Evolutionary conservation across 768 basidiomycete genomes (phyloP).

Genomic region (Leccinellum albellum): DNA sequence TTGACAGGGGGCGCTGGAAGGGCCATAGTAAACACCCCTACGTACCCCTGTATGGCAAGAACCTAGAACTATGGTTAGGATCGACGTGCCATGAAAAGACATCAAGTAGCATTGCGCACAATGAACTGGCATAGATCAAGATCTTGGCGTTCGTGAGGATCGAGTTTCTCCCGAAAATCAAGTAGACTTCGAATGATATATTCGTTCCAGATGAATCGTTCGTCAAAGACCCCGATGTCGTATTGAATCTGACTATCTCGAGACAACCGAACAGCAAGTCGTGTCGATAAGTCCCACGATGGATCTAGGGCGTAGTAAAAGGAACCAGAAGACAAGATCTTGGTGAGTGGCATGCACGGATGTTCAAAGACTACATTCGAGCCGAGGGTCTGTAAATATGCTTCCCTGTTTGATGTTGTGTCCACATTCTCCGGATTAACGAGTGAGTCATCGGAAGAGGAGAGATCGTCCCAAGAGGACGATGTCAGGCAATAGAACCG

Average conservation of each 20-base stretch:
- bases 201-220: slow-evolving; percentile 93
- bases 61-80: slow-evolving; percentile 43
- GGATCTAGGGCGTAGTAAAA: slow-evolving; percentile 89
- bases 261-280: slow-evolving; percentile 67
- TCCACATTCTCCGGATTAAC: slow-evolving; percentile 58
- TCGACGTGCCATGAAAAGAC: slow-evolving; percentile 6
- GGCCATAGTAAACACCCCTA: slow-evolving; percentile 77
- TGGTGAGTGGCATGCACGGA: slow-evolving; percentile 84
- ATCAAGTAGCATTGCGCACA: slow-evolving; percentile 43
- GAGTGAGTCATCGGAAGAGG: slow-evolving; percentile 47
- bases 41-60: slow-evolving; percentile 91
- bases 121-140: slow-evolving; percentile 84
- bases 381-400: slow-evolving; percentile 39
- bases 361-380: slow-evolving; percentile 69
- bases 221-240: slow-evolving; percentile 67
- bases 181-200: slow-evolving; percentile 84
- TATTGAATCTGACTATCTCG: slow-evolving; percentile 41
- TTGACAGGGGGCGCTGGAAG: slow-evolving; percentile 71
- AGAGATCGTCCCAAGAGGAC: slow-evolving; percentile 77
- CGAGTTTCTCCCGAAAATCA: slow-evolving; percentile 80
- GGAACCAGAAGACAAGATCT: slow-evolving; percentile 85
- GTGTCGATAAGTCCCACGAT: slow-evolving; percentile 86
- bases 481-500: slow-evolving; percentile 86
- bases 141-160: slow-evolving; percentile 61
- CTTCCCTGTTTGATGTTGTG: slow-evolving; percentile 38